Conservation (phyloP, 2,329 filamentous ascomycete genomes). For the Cytospora mali region DNA sequence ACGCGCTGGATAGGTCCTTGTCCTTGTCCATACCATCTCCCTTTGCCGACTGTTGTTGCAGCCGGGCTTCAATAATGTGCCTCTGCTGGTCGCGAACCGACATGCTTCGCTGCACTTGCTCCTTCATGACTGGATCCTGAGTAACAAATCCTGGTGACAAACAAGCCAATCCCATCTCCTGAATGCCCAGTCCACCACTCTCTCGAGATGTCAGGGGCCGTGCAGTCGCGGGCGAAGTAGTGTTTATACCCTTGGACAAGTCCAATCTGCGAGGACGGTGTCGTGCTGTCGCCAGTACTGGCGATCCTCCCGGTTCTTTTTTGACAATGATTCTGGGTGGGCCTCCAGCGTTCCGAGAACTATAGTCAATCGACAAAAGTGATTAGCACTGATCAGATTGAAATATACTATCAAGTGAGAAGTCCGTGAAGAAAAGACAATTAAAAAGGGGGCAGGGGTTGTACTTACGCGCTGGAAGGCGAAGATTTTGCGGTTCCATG, state of each 20-base stretch:
- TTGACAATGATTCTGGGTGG: conserved; percentile 88
- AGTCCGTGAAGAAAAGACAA: conserved; percentile 20
- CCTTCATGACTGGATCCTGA: conserved; percentile 93
- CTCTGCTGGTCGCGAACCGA: conserved; percentile 92
- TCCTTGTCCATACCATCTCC: conserved; percentile 67
- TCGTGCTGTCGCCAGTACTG: conserved; percentile 64
- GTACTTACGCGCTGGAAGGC: conserved; percentile 60
- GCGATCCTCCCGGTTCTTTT: conserved; percentile 78
- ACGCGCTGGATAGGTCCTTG: conserved; percentile 45
- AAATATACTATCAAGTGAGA: conserved; percentile 30
- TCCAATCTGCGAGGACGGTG: conserved; percentile 79
- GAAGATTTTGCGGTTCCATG: conserved; percentile 54
- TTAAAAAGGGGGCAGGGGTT: conserved; percentile 2
- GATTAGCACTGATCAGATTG: conserved; percentile 30
- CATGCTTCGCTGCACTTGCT: conserved; percentile 91
- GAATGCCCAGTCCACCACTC: conserved; percentile 70
- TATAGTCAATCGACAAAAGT: conserved; percentile 31
- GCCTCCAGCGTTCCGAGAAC: conserved; percentile 56
- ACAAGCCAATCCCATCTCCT: conserved; percentile 91
- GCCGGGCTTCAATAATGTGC: conserved; percentile 88
- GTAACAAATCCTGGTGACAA: conserved; percentile 95
- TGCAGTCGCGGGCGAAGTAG: conserved; percentile 59
- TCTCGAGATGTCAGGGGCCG: conserved; percentile 81
- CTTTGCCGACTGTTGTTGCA: conserved; percentile 85
- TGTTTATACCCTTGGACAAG: conserved; percentile 65